Evolutionary conservation across 2,329 filamentous ascomycete species (phyloP), one percentile per base, ranked within the genome.

Genomic region (Capronia epimyces): DNA sequence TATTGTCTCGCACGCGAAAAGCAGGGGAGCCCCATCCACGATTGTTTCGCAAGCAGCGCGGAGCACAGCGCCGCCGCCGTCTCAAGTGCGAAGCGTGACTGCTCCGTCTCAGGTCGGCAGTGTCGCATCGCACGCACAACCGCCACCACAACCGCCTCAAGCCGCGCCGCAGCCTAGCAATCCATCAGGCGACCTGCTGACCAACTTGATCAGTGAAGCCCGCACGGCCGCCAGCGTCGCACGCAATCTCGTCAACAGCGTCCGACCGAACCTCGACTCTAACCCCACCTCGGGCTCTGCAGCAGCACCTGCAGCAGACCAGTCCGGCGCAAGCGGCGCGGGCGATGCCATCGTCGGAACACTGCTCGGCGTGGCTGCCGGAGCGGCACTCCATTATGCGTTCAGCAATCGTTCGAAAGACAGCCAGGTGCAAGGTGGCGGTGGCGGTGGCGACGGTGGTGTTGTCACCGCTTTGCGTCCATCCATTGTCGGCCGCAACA

Each of bases 281-380:
- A 32, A 32, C n/a, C 3, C 29, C 29, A 32, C 7, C 13, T 5
- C 29, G 7, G 13, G 13, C 29, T 3, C n/a, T 32, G 29, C 24
- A 10, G 32, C 49, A 20, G 43, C 56, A 31, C 31, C 64, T 2
- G 58, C 58, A 32, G 52, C 48, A 53, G 46, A 51, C 36, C 46
- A 58, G 43, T 45, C 53, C 31, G 49, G 50, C 43, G 60, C 29
- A 18, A 9, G 29, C 3, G 22, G 57, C 60, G 15, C 66, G 66
- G 75, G 80, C 34, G 83, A 83, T 59, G 79, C 81, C 16, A 75
- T 90, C 36, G 76, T 93, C 40, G 86, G 88, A 6, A 85, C 86
- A 6, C 73, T 94, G 9, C 75, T 95, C 43, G 88, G 87, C 37
- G 87, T 86, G 25, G 87, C 87, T 13, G 87, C 87, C 15, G 86